phyloP scores from a whole-genome alignment of 768 basidiomycete species.

The Naganishia onofrii region DNA sequence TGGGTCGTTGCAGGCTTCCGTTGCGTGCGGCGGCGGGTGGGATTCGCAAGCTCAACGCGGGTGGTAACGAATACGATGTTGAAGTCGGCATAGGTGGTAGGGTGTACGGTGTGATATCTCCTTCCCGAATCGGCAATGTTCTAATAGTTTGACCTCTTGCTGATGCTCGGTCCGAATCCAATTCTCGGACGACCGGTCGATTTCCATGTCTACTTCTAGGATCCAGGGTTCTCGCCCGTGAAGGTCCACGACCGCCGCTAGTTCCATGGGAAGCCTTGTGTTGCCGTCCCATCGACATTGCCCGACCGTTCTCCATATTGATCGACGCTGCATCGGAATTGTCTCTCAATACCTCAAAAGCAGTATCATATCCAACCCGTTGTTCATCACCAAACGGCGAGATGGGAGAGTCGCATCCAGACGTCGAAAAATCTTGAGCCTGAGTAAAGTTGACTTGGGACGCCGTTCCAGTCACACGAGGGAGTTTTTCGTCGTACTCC shows the following conservation, averaged over 20 bases:
- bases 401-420: background rate
- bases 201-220: background rate
- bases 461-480: background rate
- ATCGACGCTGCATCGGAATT: slow-evolving; percentile 5
- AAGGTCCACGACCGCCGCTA: background rate
- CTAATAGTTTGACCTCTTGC: slow-evolving; percentile 13
- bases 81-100: slow-evolving; percentile 10
- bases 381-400: slow-evolving; percentile 19
- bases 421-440: background rate
- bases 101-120: slow-evolving; percentile 17
- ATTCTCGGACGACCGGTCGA: slow-evolving; percentile 1
- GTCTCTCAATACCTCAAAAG: background rate
- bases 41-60: background rate
- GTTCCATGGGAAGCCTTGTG: background rate
- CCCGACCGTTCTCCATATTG: slow-evolving; percentile 20
- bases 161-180: slow-evolving; percentile 20
- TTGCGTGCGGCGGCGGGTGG: background rate
- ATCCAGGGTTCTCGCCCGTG: slow-evolving; percentile 10
- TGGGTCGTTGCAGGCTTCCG: background rate
- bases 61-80: background rate
- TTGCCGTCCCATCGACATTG: slow-evolving; percentile 21
- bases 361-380: slow-evolving; percentile 3
- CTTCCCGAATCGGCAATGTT: slow-evolving; percentile 14
- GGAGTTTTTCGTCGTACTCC: slow-evolving; percentile 21
- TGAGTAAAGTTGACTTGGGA: background rate